Evolutionary conservation across 768 basidiomycete species (phyloP).

Genomic region (Tylopilus balloui): DNA sequence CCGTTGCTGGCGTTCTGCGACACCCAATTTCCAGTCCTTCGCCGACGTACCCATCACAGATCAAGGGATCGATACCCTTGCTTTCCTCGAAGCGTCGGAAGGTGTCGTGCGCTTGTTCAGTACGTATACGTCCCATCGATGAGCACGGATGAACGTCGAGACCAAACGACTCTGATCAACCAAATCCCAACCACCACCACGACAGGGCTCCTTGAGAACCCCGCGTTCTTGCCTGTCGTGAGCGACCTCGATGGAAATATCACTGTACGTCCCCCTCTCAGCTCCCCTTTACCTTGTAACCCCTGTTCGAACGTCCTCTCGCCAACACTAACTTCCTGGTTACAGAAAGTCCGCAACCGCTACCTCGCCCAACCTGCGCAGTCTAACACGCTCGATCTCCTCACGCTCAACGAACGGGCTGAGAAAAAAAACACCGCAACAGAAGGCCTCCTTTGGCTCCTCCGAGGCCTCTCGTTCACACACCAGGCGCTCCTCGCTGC

Average conservation of each 20-base stretch:
- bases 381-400: constrained; percentile 76
- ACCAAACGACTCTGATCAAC: background rate
- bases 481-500: constrained; percentile 70
- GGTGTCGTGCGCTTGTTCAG: constrained; percentile 91
- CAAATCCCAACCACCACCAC: background rate
- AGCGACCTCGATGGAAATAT: constrained; percentile 91
- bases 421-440: constrained; percentile 89
- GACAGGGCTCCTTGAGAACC: constrained; percentile 25
- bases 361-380: constrained; percentile 61
- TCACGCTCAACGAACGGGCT: constrained; percentile 77
- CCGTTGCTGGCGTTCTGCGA: background rate
- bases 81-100: constrained; percentile 83
- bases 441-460: constrained; percentile 90
- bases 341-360: constrained; percentile 84
- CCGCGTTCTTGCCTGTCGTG: constrained; percentile 78
- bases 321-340: background rate
- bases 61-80: constrained; percentile 80
- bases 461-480: constrained; percentile 89
- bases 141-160: background rate
- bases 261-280: constrained; percentile 46
- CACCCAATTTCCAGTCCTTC: constrained; percentile 63
- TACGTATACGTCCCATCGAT: constrained; percentile 34
- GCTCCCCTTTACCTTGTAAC: no score
- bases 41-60: constrained; percentile 84
- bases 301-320: no score